A percentile compares a stretch with the other conserved stretches of the same genome.
Conservation (phyloP, 495 filamentous ascomycete species). For the Barbatosphaeria neglecta region DNA sequence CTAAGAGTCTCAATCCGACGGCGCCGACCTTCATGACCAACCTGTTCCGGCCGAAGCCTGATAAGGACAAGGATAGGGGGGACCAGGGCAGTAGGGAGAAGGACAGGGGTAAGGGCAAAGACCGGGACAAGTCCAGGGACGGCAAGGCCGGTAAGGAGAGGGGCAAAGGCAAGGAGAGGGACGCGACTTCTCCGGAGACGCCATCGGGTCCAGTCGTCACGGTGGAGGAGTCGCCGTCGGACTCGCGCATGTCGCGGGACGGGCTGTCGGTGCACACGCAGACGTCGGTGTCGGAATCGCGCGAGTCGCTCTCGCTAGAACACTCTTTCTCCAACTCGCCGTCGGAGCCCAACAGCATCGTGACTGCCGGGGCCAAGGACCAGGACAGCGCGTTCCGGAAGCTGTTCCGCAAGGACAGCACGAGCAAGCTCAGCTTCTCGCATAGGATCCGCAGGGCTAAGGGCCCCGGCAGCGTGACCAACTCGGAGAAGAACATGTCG, state of each 20-base stretch:
- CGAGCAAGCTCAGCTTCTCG: constrained; percentile 64
- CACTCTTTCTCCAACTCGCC: constrained; percentile 53
- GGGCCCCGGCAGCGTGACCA: constrained; percentile 34
- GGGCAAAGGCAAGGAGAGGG: constrained; percentile 22
- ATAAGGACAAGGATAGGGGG: constrained; percentile 25
- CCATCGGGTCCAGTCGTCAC: constrained; percentile 6
- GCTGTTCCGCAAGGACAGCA: constrained; percentile 68
- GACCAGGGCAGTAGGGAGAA: constrained; percentile 12
- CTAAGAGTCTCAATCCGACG: constrained; percentile 36
- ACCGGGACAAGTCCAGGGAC: constrained; percentile 14
- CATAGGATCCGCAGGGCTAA: constrained; percentile 31
- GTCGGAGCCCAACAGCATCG: constrained; percentile 44
- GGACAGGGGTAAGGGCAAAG: constrained; percentile 21
- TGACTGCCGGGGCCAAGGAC: constrained; percentile 27
- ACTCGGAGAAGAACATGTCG: constrained; percentile 31
- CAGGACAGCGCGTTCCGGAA: constrained; percentile 50
- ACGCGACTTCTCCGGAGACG: constrained; percentile 10
- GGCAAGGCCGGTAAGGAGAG: constrained; percentile 15
- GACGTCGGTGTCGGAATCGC: constrained; percentile 55
- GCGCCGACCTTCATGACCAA: constrained; percentile 39
- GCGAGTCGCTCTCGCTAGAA: constrained; percentile 56
- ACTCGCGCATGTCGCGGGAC: constrained; percentile 49
- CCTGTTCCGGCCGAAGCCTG: constrained; percentile 29
- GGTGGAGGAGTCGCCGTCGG: constrained; percentile 43
- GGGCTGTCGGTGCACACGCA: constrained; percentile 42